Evolutionary conservation across 495 filamentous ascomycete genomes (phyloP), one percentile per base, ranked within the genome.

Genomic region (Entonaema liquescens): DNA sequence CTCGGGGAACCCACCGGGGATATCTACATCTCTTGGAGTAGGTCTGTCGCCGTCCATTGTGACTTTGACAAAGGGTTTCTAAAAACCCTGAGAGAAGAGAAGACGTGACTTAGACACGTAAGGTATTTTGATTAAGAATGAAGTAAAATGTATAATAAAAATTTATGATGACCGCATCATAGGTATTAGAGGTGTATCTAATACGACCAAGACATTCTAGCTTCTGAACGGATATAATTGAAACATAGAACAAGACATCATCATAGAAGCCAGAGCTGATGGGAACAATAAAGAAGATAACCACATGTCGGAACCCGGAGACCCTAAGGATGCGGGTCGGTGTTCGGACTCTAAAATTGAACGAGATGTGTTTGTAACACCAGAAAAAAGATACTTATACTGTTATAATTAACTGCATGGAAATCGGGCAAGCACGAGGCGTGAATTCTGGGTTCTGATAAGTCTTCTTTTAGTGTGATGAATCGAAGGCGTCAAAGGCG

Each of bases 1-100:
- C 47, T 67, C 59, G 1, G 71, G 71, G n/a, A 63, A 74, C 2
- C 71, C 71, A 53, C 71, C 71, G 52, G 71, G 71, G 17, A 74
- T 26, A 56, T 63, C 67, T 21, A 28, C 64, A 50, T 74, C 54
- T 52, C 59, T 62, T 38, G 67, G 71, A 19, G 71, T 70, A 8
- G 29, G 44, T 57, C 17, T 71, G 8, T 64, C 62, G 21, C 38
- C 47, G 44, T 70, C 62, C 71, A 74, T 74, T 23, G 55, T 71
- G 58, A 29, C 35, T 56, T 29, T 26, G 7, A 44, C 11, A 5
- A 38, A 31, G 5, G 42, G 17, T 21, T 35, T 40, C 44, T 38
- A 65, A 44, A 35, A 1, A 19, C 47, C 47, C 54, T 25, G 26
- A 25, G 33, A 56, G 5, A 19, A 28, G 19, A 17, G 60, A 44